Conservation (phyloP, 148 eudicot genomes). For the Tetragonia tetragonoides region DNA sequence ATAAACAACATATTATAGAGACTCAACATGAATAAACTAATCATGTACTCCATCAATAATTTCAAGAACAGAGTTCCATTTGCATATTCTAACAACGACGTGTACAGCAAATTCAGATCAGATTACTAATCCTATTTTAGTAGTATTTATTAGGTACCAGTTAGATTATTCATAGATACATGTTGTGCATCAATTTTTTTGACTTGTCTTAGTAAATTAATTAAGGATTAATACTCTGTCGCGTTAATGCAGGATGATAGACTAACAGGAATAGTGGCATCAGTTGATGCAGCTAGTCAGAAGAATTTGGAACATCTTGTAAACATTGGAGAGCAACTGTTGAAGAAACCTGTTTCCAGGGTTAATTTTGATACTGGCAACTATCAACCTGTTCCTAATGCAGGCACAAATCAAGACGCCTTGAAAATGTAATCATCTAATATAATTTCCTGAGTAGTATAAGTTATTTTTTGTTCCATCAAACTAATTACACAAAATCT, state of each 20-base stretch:
- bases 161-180: too few species aligned
- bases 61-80: background rate
- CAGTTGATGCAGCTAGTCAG: conserved; percentile 35
- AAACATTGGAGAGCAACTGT: conserved; percentile 39
- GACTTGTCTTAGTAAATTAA: background rate
- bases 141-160: too few species aligned
- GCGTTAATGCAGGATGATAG: conserved; percentile 40
- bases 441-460: too few species aligned
- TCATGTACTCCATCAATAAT: too few species aligned
- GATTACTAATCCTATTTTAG: too few species aligned
- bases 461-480: too few species aligned
- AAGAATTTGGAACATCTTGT: conserved; percentile 41
- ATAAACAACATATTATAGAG: too few species aligned
- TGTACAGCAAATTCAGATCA: background rate
- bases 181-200: too few species aligned
- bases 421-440: conserved; percentile 31
- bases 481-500: too few species aligned
- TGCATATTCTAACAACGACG: background rate
- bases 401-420: conserved; percentile 42
- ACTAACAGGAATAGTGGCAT: conserved; percentile 32
- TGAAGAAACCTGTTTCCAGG: conserved; percentile 42
- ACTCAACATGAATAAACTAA: too few species aligned
- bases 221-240: too few species aligned
- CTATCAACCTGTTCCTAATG: conserved; percentile 40
- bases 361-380: conserved; percentile 36